Percentiles rank a stretch among this genome's conserved stretches.
Evolutionary conservation across 2,329 filamentous ascomycete genomes (phyloP).

Genomic region (Rhinocladiella similis): DNA sequence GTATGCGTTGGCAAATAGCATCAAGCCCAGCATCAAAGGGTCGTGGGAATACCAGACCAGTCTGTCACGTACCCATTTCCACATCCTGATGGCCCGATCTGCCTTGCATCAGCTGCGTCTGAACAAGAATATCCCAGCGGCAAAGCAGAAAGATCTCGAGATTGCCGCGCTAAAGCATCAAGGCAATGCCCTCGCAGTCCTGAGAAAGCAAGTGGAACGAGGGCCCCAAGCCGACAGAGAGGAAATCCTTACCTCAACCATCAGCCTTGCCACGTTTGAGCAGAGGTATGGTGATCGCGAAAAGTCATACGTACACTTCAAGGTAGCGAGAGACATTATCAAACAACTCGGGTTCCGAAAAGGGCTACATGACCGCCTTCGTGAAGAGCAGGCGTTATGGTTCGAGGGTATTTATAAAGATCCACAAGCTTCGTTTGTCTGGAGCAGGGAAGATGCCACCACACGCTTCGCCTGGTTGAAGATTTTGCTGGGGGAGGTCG

Average conservation of each 20-base stretch:
- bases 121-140: constrained; percentile 9
- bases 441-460: constrained; percentile 14
- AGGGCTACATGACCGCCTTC: constrained; percentile 12
- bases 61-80: constrained; percentile 14
- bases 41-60: constrained; percentile 22
- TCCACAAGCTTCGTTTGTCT: constrained; percentile 15
- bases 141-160: constrained; percentile 7
- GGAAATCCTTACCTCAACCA: constrained; percentile 13
- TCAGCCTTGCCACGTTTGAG: constrained; percentile 18
- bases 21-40: constrained; percentile 18
- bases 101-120: constrained; percentile 20
- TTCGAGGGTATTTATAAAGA: constrained; percentile 21
- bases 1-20: constrained; percentile 13
- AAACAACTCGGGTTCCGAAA: constrained; percentile 12
- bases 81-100: constrained; percentile 21
- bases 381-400: constrained; percentile 22
- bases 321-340: constrained; percentile 11
- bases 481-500: constrained; percentile 12
- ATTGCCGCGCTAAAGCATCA: constrained; percentile 19
- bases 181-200: constrained; percentile 12
- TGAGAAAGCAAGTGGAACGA: constrained; percentile 12
- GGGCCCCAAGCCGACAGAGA: constrained; percentile 11
- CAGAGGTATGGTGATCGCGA: constrained; percentile 17
- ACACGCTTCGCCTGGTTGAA: constrained; percentile 12
- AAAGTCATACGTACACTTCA: constrained; percentile 14